A percentile compares a stretch with the other conserved stretches of the same genome.
Conservation (phyloP, 495 filamentous ascomycete species). For the Trypethelium eluteriae region DNA sequence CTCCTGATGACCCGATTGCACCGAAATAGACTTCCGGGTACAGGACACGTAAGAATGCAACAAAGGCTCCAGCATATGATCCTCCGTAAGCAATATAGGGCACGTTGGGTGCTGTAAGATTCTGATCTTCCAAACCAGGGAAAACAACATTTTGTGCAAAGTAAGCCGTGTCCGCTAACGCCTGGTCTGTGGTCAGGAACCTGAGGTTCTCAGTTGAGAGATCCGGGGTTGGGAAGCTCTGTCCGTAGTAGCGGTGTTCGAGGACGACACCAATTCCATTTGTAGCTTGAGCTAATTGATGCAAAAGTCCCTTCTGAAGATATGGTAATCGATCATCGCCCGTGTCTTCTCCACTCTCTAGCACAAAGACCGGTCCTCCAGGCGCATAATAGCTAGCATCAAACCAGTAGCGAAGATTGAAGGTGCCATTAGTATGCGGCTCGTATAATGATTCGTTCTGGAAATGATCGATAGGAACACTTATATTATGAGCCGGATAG, state of each 20-base stretch:
- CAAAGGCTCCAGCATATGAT: slow-evolving; percentile 65
- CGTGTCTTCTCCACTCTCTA: slow-evolving; percentile 57
- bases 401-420: slow-evolving; percentile 65
- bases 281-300: slow-evolving; percentile 54
- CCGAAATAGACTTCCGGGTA: slow-evolving; percentile 65
- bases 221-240: slow-evolving; percentile 50
- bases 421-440: slow-evolving; percentile 54
- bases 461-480: slow-evolving; percentile 67
- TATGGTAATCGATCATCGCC: slow-evolving; percentile 51
- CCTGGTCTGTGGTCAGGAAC: slow-evolving; percentile 69
- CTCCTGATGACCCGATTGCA: slow-evolving; percentile 62
- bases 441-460: slow-evolving; percentile 61
- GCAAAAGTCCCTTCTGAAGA: slow-evolving; percentile 62
- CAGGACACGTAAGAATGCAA: slow-evolving; percentile 58
- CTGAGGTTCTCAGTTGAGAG: slow-evolving; percentile 58
- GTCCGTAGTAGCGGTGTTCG: slow-evolving; percentile 69
- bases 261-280: slow-evolving; percentile 65
- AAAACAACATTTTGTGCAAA: slow-evolving; percentile 63
- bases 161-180: slow-evolving; percentile 62
- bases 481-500: slow-evolving; percentile 54
- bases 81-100: slow-evolving; percentile 68
- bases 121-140: slow-evolving; percentile 52
- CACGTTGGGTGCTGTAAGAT: slow-evolving; percentile 50
- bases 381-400: slow-evolving; percentile 56
- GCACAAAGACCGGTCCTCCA: slow-evolving; percentile 66